These are phyloP conservation scores for Waitea zeae DNA, from an alignment of 1,284 basidiomycete species.

Conservation along the genomic window DNA sequence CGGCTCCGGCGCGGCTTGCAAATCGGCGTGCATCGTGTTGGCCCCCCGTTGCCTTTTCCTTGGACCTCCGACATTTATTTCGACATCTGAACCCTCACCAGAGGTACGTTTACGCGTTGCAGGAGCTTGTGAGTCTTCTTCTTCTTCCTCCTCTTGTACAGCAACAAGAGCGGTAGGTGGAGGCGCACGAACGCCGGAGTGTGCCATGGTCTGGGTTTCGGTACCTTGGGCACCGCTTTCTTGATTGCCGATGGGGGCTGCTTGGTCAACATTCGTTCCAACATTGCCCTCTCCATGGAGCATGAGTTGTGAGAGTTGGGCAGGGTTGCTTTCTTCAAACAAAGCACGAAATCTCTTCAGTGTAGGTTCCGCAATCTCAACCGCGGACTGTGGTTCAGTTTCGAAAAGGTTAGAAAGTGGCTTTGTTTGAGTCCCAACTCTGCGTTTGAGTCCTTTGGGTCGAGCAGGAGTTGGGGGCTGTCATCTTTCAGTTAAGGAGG, in stretches of 20 bases:
- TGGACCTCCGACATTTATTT: not conserved
- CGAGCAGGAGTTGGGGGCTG: conserved; percentile 2
- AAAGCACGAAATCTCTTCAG: conserved; percentile 53
- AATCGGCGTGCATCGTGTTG: conserved; percentile 6
- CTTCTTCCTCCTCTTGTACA: conserved; percentile 42
- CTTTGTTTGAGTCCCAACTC: not conserved
- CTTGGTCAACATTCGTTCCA: conserved; percentile 13
- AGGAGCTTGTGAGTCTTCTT: conserved; percentile 7
- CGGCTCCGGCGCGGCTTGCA: not conserved
- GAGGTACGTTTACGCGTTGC: not conserved
- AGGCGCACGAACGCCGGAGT: not conserved
- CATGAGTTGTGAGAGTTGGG: too few relatives aligned
- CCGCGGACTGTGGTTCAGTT: conserved; percentile 6
- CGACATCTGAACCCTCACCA: not conserved
- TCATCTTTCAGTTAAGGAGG: too few relatives aligned
- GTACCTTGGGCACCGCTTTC: conserved; percentile 8
- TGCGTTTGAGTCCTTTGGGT: not conserved
- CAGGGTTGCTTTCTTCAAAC: conserved; percentile 54
- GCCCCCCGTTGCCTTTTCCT: conserved; percentile 1
- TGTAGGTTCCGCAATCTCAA: conserved; percentile 23
- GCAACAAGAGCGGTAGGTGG: conserved; percentile 13
- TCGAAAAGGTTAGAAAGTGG: conserved; percentile 8
- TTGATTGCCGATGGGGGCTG: conserved; percentile 1
- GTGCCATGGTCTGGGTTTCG: conserved; percentile 17
- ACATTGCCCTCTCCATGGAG: too few relatives aligned